Evolutionary conservation across 495 filamentous ascomycete species (phyloP).

Genomic region (Hyaloscypha hepaticicola): DNA sequence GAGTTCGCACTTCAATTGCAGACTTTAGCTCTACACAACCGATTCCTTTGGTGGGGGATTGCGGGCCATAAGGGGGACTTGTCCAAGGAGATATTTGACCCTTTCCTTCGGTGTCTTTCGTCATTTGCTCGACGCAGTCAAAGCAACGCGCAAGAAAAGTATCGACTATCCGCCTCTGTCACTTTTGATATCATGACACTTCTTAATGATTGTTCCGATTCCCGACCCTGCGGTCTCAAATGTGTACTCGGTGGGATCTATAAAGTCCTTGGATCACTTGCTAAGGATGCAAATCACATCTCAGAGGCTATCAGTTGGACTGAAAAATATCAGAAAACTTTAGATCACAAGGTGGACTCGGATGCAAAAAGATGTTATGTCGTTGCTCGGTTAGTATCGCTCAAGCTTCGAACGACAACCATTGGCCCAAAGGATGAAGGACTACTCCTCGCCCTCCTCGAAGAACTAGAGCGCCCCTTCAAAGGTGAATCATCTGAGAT

Average conservation of each 20-base stretch:
- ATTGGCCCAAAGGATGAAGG: conserved; percentile 37
- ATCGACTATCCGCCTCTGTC: conserved; percentile 8
- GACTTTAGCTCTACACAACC: conserved; percentile 61
- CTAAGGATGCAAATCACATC: conserved; percentile 44
- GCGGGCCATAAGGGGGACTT: conserved; percentile 66
- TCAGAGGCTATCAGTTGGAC: conserved; percentile 51
- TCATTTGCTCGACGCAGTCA: conserved; percentile 55
- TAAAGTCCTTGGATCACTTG: conserved; percentile 35
- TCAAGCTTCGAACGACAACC: conserved; percentile 40
- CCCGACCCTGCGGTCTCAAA: conserved; percentile 7
- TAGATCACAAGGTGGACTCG: conserved; percentile 36
- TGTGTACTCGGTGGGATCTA: conserved; percentile 27
- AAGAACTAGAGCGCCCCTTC: conserved; percentile 54
- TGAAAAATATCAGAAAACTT: conserved; percentile 36
- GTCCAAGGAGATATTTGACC: conserved; percentile 67
- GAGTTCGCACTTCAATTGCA: conserved; percentile 63
- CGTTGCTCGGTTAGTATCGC: conserved; percentile 43
- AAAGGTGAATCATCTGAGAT: conserved; percentile 63
- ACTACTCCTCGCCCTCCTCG: conserved; percentile 48
- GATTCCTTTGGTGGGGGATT: conserved; percentile 68
- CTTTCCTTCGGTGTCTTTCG: conserved; percentile 63
- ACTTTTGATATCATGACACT: conserved; percentile 19
- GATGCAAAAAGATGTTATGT: conserved; percentile 44
- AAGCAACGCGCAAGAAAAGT: conserved; percentile 11
- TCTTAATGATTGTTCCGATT: conserved; percentile 12